Evolutionary conservation across 176 grass and related monocot species (phyloP), one percentile per base, ranked within the genome.

Genomic region (Oryza officinalis): DNA sequence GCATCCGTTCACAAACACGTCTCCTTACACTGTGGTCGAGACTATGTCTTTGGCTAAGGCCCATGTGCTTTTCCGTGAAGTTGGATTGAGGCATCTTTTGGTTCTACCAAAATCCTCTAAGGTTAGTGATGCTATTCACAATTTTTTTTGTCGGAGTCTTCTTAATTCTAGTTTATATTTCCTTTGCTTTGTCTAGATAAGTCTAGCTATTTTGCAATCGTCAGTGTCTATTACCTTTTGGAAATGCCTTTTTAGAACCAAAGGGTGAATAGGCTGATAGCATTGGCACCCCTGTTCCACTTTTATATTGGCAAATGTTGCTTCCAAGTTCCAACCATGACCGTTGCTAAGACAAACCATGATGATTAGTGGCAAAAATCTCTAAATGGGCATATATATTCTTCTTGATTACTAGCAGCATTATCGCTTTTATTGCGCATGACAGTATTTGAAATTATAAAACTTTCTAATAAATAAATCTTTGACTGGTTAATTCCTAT

Each of bases 41-140:
- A 95, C 96, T 10, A 95, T 98, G 96, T 98, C 91, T 64, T 82
- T 95, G 63, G 96, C 96, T 47, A 98, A 98, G 74, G 96, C 96
- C 76, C 91, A 95, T 69, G 84, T 98, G 71, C 90, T 98, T 69
- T 95, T 98, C 72, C 96, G 96, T 17, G 91, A 95, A 81, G 87
- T 98, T 49, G 96, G 96, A 78, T 80, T 98, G 81, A 89, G 96
- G 30, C 96, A 98, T 71, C 87, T 98, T 76, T 87, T 98, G 76
- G 89, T 98, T 86, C 84, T 98, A 84, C 96, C 96, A 12, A 98
- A 98, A 71, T 87, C 85, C 18, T 82, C 87, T 31, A 83, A 90
- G 50, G 96, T 98, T 49, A 85, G 93, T 72, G 3, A 30, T 28
- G 45, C 14, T 73, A 9, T 50, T 82, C 60, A 63, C 57, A 25